Evolutionary conservation across 805 yeast genomes (phyloP).

Genomic region (Tetrapisispora nanseiensis): DNA sequence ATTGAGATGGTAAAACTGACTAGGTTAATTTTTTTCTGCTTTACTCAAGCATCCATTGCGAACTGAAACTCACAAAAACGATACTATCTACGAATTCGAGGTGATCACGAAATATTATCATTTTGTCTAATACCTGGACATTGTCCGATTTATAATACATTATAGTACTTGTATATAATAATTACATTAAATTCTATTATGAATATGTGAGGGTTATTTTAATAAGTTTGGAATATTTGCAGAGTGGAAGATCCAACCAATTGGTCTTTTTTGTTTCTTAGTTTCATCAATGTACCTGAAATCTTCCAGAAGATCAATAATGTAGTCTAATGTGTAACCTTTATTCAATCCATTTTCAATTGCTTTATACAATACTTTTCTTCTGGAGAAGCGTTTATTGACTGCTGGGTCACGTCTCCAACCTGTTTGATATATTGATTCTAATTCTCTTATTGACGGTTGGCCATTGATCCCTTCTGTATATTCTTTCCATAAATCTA

Average conservation of each 20-base stretch:
- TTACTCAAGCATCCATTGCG: too few relatives aligned
- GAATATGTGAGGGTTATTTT: not conserved
- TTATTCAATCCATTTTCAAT: slow-evolving; percentile 40
- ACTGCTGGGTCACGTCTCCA: slow-evolving; percentile 51
- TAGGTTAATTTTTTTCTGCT: too few relatives aligned
- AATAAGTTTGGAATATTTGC: slow-evolving; percentile 24
- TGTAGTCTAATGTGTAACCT: slow-evolving; percentile 36
- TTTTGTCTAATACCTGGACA: too few relatives aligned
- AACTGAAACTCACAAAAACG: too few relatives aligned
- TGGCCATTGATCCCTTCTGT: slow-evolving; percentile 42
- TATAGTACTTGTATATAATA: too few relatives aligned
- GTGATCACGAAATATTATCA: too few relatives aligned
- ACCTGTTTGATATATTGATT: slow-evolving; percentile 39
- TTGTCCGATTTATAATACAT: too few relatives aligned
- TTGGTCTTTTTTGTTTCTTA: slow-evolving; percentile 35
- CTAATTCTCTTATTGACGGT: slow-evolving; percentile 43
- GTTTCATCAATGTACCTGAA: slow-evolving; percentile 34
- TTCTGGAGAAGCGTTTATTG: slow-evolving; percentile 42
- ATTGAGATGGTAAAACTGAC: too few relatives aligned
- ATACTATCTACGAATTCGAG: too few relatives aligned
- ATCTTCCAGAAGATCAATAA: slow-evolving; percentile 40
- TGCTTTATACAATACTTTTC: slow-evolving; percentile 46
- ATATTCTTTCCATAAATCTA: slow-evolving; percentile 50
- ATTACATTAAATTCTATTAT: not conserved
- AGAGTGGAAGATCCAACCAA: slow-evolving; percentile 36